phyloP scores from a whole-genome alignment of 768 basidiomycete genomes.

The Tulasnella sp. region DNA sequence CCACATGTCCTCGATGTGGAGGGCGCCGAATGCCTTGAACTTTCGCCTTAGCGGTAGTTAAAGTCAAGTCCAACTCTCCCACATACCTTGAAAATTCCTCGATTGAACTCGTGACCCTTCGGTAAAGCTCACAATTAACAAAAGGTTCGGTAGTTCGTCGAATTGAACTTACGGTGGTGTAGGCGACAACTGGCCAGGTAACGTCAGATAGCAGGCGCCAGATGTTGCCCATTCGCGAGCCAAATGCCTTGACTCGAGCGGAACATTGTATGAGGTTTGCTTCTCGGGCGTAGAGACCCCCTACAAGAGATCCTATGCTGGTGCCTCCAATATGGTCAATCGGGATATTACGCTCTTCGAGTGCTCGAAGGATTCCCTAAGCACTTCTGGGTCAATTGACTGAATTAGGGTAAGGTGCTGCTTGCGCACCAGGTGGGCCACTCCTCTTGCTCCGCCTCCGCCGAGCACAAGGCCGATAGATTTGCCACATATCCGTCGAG shows the following conservation, averaged over 20 bases:
- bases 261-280: slow-evolving; percentile 80
- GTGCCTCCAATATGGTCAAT: slow-evolving; percentile 92
- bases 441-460: slow-evolving; percentile 94
- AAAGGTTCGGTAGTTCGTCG: not conserved
- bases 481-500: slow-evolving; percentile 83
- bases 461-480: slow-evolving; percentile 92
- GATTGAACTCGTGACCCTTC: slow-evolving; percentile 91
- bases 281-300: slow-evolving; percentile 90
- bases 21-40: slow-evolving; percentile 12
- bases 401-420: not conserved
- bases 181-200: slow-evolving; percentile 85
- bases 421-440: slow-evolving; percentile 53
- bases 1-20: slow-evolving; percentile 91
- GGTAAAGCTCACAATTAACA: not conserved
- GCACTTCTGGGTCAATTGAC: not conserved
- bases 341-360: slow-evolving; percentile 87
- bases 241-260: slow-evolving; percentile 86
- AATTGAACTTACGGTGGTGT: slow-evolving; percentile 62
- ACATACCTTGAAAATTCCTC: slow-evolving; percentile 79
- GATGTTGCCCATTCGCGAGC: slow-evolving; percentile 79
- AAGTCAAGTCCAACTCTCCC: not conserved
- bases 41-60: not conserved
- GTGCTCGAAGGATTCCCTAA: slow-evolving; percentile 83
- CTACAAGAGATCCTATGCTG: slow-evolving; percentile 87
- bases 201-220: slow-evolving; percentile 93